A percentile compares a stretch with the other conserved stretches of the same genome.
Conservation (phyloP, 257 asterid species). For the Handroanthus guayacan region DNA sequence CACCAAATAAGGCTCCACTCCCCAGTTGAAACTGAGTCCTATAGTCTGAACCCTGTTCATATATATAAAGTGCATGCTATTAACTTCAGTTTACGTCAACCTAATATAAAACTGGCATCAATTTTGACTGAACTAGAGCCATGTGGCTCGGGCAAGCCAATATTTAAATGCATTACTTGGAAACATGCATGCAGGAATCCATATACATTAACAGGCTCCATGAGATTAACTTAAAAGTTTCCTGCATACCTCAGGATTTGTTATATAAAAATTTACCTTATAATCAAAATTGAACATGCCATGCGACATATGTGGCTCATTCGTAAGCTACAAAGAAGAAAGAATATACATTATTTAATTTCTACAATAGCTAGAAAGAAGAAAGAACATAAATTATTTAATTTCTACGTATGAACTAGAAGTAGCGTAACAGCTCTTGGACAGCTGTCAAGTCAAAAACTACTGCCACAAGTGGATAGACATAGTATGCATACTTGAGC, state of each 20-base stretch:
- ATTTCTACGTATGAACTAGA: constrained; percentile 12
- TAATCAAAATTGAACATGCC: constrained; percentile 93
- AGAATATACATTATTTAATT: constrained; percentile 10
- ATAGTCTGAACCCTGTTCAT: constrained; percentile 80
- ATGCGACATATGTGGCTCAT: constrained; percentile 96
- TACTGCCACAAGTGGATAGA: constrained; percentile 25
- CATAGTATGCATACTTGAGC: constrained; percentile 72
- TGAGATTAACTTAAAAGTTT: not conserved
- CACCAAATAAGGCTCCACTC: constrained; percentile 85
- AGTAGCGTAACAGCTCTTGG: constrained; percentile 8
- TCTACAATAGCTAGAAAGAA: constrained; percentile 57
- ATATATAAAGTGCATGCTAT: constrained; percentile 33
- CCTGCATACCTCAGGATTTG: not conserved
- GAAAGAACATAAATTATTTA: constrained; percentile 19
- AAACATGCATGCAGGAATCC: constrained; percentile 16
- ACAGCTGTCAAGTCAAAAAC: constrained; percentile 17
- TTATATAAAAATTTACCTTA: constrained; percentile 61
- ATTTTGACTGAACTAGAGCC: not conserved
- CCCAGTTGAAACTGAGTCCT: constrained; percentile 91
- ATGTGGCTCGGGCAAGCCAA: constrained; percentile 18
- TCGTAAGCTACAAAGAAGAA: constrained; percentile 71
- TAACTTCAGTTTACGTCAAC: constrained; percentile 33
- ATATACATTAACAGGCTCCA: constrained; percentile 20
- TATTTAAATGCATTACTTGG: constrained; percentile 9
- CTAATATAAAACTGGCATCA: constrained; percentile 21